Evolutionary conservation across 345 rosid species (phyloP), one percentile per base, ranked within the genome.

Genomic region (Angophora floribunda): DNA sequence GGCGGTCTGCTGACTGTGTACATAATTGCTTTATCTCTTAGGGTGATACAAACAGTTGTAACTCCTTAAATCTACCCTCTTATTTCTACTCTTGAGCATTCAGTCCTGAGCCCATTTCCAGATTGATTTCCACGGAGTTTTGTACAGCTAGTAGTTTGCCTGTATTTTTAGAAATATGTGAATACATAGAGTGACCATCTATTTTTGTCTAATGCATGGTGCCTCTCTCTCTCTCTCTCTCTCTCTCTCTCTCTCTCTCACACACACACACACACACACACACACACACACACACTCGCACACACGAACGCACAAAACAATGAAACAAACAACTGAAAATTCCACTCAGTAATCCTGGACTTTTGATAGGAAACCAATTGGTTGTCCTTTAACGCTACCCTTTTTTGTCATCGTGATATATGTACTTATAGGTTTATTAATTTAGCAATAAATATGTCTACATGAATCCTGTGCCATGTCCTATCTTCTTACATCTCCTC

Each of bases 1-100:
- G 95, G 93, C 2, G 99, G 99, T 8, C 94, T 97, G 36, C 53
- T 97, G 2, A 93, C 91, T 36, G 85, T 96, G n/a, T 97, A 97
- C 89, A 30, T 93, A 36, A 70, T 93, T 85, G 95, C 93, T 88
- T 86, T 95, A 88, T 95, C 92, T 89, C 85, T 94, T 86, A 93
- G 98, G 90, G 75, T 94, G 89, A 89, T 92, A 57, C 95, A 93
- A 88, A 90, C 91, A 14, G 87, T 91, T 84, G 92, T 91, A 36
- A 75, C 84, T 75, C 84, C 47, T 75, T 75, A 36, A 45, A 3
- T 75, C 84, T 75, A 75, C 49, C 49, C 49, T 75, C 41, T 21
- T 85, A 88, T 87, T 51, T 90, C 44, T 47, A 89, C 44, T 86
- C 87, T 67, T 67, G 41, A n/a, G 79, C 49, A 9, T 10, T 75